A percentile compares a stretch with the other conserved stretches of the same genome.
Conservation (phyloP, 257 asterid genomes). For the Paulownia fortunei region DNA sequence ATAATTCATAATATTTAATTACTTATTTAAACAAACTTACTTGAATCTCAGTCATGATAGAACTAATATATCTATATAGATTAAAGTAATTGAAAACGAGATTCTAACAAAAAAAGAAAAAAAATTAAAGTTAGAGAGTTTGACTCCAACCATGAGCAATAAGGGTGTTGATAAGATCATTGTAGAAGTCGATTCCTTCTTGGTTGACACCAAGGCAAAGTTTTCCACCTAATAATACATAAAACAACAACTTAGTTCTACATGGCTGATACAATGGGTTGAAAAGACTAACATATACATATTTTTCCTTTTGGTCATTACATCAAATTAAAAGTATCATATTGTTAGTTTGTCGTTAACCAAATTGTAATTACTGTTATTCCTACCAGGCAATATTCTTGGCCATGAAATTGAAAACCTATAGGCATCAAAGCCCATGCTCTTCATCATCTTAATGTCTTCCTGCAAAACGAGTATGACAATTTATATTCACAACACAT, state of each 20-base stretch:
- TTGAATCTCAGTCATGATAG: no score
- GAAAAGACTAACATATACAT: no score
- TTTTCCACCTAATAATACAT: background rate
- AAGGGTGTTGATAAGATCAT: background rate
- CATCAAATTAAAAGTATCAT: background rate
- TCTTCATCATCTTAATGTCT: no score
- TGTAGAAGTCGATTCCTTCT: constrained; percentile 3
- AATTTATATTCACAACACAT: no score
- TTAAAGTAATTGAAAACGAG: background rate
- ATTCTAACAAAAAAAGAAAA: background rate
- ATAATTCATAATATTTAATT: no score
- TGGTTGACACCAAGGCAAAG: background rate
- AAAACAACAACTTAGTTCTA: no score
- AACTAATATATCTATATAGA: background rate
- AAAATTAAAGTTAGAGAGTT: background rate
- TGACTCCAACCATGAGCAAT: background rate
- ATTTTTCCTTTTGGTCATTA: background rate
- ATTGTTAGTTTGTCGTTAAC: no score
- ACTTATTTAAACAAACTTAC: no score
- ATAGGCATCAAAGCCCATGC: no score
- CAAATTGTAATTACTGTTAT: background rate
- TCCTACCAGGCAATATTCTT: constrained; percentile 26
- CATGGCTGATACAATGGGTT: no score
- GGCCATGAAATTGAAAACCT: constrained; percentile 36
- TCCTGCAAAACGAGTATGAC: no score